Evolutionary conservation across 805 yeast species (phyloP).

Genomic region (Dipodascopsis tothii): DNA sequence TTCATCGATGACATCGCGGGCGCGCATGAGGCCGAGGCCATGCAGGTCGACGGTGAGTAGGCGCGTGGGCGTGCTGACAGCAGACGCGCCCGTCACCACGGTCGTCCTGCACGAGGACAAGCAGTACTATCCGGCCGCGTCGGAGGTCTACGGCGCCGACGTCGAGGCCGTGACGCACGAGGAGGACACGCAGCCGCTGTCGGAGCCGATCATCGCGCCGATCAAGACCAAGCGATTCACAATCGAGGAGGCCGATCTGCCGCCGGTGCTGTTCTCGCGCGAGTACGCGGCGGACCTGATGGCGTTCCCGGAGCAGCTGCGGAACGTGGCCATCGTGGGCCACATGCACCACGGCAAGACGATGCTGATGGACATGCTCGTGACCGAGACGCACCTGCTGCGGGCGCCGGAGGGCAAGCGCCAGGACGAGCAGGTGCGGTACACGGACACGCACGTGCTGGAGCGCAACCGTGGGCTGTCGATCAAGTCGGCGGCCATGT

Average conservation of each 20-base stretch:
- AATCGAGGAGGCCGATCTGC: constrained; percentile 48
- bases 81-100: constrained; percentile 22
- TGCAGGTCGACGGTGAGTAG: not conserved
- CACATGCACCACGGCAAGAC: constrained; percentile 82
- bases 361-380: constrained; percentile 59
- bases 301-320: constrained; percentile 51
- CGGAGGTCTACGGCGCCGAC: constrained; percentile 48
- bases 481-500: constrained; percentile 53
- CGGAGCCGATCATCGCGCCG: constrained; percentile 63
- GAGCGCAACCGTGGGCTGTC: constrained; percentile 69
- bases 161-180: constrained; percentile 60
- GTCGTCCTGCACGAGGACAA: constrained; percentile 43
- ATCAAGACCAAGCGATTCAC: constrained; percentile 36
- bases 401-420: constrained; percentile 29
- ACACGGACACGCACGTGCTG: constrained; percentile 61
- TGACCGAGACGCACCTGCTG: constrained; percentile 53
- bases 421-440: constrained; percentile 46
- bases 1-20: not conserved
- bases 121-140: constrained; percentile 37
- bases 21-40: not conserved
- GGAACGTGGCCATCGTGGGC: constrained; percentile 77
- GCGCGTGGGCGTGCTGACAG: not conserved
- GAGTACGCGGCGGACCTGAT: constrained; percentile 50
- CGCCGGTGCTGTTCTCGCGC: constrained; percentile 53
- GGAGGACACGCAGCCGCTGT: constrained; percentile 43